Evolutionary conservation across 176 grass and related monocot species (phyloP), one percentile per base, ranked within the genome.

Genomic region (Triticum turgidum): DNA sequence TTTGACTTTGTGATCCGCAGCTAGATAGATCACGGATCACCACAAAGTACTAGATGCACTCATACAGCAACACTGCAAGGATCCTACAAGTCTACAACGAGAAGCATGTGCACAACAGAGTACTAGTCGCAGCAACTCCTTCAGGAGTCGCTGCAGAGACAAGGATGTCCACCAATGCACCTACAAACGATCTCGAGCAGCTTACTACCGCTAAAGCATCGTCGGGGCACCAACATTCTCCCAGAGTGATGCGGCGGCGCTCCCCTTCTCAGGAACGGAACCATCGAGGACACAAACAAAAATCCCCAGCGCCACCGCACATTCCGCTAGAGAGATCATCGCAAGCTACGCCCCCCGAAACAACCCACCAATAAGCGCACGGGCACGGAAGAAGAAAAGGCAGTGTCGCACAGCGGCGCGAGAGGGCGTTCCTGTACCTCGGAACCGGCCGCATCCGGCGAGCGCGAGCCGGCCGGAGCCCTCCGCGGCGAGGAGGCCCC

Each of bases 351-450:
- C 47, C 52, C 5, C 52, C 52, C 15, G 1, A 41, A 65, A 21
- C 64, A 65, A 7, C 0, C 64, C 64, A n/a, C 32, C 5, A 22
- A 29, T 44, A 61, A 80, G 4, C 5, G 14, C 27, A 54, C 49
- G 32, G 33, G 21, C 11, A 34, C 5, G 45, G 11, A 35, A 15
- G 14, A 15, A 5, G 15, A 51, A 51, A 14, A 51, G 5, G 5
- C 47, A 51, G 47, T 13, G 0, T 5, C 47, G 0, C 49, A 6
- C 49, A 2, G 25, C 44, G 75, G 68, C 3, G 22, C 11, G 6
- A 85, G 21, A 21, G 69, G 13, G 49, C 27, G 38, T 41, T 4
- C 18, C 21, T 54, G 51, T 74, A 91, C 89, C 89, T 84, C 21
- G 11, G 76, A 34, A 56, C 61, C 25, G 76, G 61, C 65, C 45